Conservation (phyloP, 805 yeast genomes). For the Cyberlindnera euphorbiae region DNA sequence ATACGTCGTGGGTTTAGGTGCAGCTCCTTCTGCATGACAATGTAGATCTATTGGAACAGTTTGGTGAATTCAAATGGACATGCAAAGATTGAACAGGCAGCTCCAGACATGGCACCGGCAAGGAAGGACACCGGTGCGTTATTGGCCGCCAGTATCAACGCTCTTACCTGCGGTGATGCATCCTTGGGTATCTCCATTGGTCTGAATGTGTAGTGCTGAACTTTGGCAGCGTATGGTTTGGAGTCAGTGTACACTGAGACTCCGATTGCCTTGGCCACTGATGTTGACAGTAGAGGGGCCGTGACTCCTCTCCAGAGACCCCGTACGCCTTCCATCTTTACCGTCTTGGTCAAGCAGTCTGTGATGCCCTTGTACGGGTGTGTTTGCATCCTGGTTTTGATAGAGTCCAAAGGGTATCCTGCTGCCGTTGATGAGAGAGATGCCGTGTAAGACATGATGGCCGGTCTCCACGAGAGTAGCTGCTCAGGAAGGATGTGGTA, state of each 20-base stretch:
- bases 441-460: conserved; percentile 58
- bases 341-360: conserved; percentile 54
- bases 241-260: conserved; percentile 57
- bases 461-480: conserved; percentile 49
- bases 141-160: conserved; percentile 24
- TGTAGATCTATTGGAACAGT: conserved; percentile 67
- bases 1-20: conserved; percentile 29
- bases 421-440: conserved; percentile 59
- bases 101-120: conserved; percentile 68
- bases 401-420: conserved; percentile 86
- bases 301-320: conserved; percentile 76
- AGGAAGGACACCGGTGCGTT: conserved; percentile 43
- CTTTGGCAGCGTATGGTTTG: conserved; percentile 37
- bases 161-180: conserved; percentile 8
- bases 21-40: conserved; percentile 31
- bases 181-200: conserved; percentile 11
- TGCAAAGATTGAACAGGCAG: conserved; percentile 55
- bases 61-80: conserved; percentile 87
- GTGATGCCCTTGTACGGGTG: conserved; percentile 53
- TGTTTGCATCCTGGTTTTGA: conserved; percentile 84
- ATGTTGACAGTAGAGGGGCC: conserved; percentile 67
- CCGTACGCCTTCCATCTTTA: conserved; percentile 53
- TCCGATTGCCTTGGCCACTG: conserved; percentile 59
- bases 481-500: conserved; percentile 42
- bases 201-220: conserved; percentile 18